Conservation (phyloP, 306 rosid genomes). For the Acacia crassicarpa region DNA sequence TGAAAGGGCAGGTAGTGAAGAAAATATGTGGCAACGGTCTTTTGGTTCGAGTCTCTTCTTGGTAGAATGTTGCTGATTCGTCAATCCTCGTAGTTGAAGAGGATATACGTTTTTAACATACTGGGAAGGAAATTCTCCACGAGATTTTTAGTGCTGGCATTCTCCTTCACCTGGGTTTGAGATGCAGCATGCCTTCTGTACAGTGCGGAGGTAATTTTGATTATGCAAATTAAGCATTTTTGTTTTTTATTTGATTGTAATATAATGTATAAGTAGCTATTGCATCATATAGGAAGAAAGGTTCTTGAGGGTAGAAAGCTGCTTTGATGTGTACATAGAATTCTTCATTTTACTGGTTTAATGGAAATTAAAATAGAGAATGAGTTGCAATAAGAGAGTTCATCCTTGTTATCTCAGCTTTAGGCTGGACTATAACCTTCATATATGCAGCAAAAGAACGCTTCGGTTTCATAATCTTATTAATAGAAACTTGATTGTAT, state of each 20-base stretch:
- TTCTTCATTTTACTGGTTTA: conserved; percentile 16
- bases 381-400: not conserved
- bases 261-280: conserved; percentile 23
- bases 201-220: conserved; percentile 32
- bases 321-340: conserved; percentile 13
- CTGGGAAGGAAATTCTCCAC: conserved; percentile 26
- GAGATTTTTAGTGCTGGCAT: conserved; percentile 33
- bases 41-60: not conserved
- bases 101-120: conserved; percentile 4
- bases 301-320: conserved; percentile 2
- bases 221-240: conserved; percentile 1
- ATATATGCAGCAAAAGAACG: too few species aligned
- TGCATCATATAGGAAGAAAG: conserved; percentile 6
- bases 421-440: not conserved
- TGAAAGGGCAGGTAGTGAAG: conserved; percentile 23
- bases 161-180: conserved; percentile 19
- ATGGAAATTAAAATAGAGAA: not conserved
- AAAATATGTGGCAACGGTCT: conserved; percentile 9
- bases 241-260: conserved; percentile 12
- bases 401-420: not conserved
- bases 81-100: not conserved
- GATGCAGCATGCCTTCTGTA: conserved; percentile 38
- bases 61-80: not conserved
- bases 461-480: too few species aligned
- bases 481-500: too few species aligned